A percentile compares a stretch with the other conserved stretches of the same genome.
Conservation (phyloP, 1,284 basidiomycete genomes). For the Golubevia sp. region DNA sequence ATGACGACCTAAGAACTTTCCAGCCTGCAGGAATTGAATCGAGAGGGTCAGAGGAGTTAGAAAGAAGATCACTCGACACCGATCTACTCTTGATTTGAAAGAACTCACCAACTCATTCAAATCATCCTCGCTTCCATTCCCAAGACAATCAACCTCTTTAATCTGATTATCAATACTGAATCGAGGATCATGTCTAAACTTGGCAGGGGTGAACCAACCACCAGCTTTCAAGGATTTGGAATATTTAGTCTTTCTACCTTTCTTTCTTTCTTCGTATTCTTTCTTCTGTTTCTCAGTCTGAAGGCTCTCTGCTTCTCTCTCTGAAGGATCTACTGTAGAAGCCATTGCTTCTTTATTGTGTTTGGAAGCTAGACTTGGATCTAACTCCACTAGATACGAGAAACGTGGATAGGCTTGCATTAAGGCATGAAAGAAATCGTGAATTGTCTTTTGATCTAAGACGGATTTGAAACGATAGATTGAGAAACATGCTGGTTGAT, state of each 20-base stretch:
- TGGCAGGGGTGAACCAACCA: constrained; percentile 34
- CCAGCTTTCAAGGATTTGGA: constrained; percentile 46
- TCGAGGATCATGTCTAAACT: constrained; percentile 9
- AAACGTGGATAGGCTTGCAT: constrained; percentile 55
- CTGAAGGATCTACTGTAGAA: no score
- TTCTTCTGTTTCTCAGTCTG: neutral
- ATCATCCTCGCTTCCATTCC: no score
- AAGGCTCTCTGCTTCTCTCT: neutral
- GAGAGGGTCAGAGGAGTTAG: neutral
- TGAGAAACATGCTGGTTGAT: constrained; percentile 56
- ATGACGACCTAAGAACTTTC: constrained; percentile 47
- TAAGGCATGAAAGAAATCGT: constrained; percentile 52
- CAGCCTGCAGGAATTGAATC: constrained; percentile 9
- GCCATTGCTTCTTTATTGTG: constrained; percentile 9
- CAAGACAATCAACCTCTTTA: no score
- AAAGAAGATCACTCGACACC: neutral
- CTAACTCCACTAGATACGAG: constrained; percentile 50
- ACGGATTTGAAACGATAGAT: constrained; percentile 56
- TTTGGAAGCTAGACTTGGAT: constrained; percentile 35
- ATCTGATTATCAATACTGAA: no score
- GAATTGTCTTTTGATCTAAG: constrained; percentile 49
- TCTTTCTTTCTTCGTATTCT: no score
- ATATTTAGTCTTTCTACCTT: constrained; percentile 39
- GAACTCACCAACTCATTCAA: no score
- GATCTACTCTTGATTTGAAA: no score